Conservation (phyloP, 768 basidiomycete genomes). For the Mycena polygramma region DNA sequence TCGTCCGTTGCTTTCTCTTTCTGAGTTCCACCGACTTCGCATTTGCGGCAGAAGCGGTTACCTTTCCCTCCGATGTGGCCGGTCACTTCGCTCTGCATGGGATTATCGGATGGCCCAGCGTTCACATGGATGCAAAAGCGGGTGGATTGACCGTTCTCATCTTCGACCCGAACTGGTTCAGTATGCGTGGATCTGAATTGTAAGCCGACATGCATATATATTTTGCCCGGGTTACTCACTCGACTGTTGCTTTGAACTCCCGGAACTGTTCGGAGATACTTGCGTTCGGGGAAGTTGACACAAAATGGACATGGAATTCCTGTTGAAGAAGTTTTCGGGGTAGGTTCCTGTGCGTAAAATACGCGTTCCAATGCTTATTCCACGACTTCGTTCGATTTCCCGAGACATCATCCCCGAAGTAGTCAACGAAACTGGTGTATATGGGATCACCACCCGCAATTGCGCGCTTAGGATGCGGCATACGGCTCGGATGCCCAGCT, state of each 20-base stretch:
- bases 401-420: not conserved
- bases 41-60: slow-evolving; percentile 57
- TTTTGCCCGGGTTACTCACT: not conserved
- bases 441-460: not conserved
- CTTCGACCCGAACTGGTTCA: slow-evolving; percentile 48
- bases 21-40: slow-evolving; percentile 51
- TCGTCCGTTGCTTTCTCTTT: slow-evolving; percentile 47
- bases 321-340: not conserved
- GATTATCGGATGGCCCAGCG: slow-evolving; percentile 54
- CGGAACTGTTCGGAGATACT: not conserved
- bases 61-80: slow-evolving; percentile 57
- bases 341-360: not conserved
- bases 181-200: slow-evolving; percentile 49
- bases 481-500: not conserved
- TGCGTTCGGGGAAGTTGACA: not conserved
- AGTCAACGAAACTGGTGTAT: slow-evolving; percentile 1
- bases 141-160: slow-evolving; percentile 42
- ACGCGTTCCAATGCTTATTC: slow-evolving; percentile 10
- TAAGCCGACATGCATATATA: slow-evolving; percentile 31
- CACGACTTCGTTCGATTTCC: not conserved
- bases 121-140: slow-evolving; percentile 44
- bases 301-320: not conserved
- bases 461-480: not conserved
- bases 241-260: not conserved
- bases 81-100: slow-evolving; percentile 52